Evolutionary conservation across 805 yeast genomes (phyloP), one percentile per base, ranked within the genome.

Genomic region (Debaryomyces tyrocola): DNA sequence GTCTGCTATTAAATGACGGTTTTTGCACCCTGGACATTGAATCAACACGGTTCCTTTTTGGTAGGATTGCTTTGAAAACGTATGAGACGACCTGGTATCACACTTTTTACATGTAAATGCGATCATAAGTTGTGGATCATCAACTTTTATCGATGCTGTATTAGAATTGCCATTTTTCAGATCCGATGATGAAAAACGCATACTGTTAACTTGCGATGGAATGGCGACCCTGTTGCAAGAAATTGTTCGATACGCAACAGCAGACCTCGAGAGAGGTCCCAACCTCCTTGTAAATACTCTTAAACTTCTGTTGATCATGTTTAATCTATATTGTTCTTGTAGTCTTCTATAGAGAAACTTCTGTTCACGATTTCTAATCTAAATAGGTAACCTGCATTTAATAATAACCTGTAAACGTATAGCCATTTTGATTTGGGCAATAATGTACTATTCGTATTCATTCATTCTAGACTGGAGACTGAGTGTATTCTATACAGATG

Each of bases 101-200:
- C 98, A 92, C 53, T 82, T 81, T 62, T 90, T 92, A 68, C 98
- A 92, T 0, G 97, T 92, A 69, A 92, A 91, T 0, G 96, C 92
- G 18, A 92, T 78, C 85, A 90, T 85, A 51, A 88, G 72, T 63
- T 84, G 81, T 2, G 96, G 96, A 50, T 85, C 82, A 44, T 87
- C 94, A 17, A 79, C 77, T 56, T 85, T 82, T 49, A 80, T 33
- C 4, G 49, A 35, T 4, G 57, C 59, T n/a, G 47, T 37, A 7
- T 43, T 46, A 33, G 31, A 17, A 10, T 33, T 20, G 27, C 31
- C n/a, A 15, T 12, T 28, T 18, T 24, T 29, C 14, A 31, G 17
- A 11, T 12, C 42, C 27, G 20, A n/a, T 39, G 42, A 39, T 15
- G 15, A 39, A 35, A 35, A 35, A 14, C 34, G 34, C 14, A 31